Conservation (phyloP, 108 stramenopile genomes). For the Nitzschia sp. region DNA sequence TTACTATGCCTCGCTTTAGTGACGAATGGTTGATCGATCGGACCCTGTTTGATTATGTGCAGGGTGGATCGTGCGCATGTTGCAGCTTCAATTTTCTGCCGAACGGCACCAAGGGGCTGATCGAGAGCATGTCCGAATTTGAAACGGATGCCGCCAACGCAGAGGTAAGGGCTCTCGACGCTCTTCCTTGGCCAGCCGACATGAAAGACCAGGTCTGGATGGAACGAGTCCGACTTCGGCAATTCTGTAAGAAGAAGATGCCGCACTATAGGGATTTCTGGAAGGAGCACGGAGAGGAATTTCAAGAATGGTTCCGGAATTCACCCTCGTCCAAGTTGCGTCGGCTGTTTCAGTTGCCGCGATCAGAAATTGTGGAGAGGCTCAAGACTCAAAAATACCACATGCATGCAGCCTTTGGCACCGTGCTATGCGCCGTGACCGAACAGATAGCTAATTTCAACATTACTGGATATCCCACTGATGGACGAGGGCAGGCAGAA, state of each 20-base stretch:
- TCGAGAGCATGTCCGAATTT: conserved; percentile 77
- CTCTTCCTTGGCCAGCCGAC: conserved; percentile 74
- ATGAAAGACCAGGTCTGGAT: conserved; percentile 87
- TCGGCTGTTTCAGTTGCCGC: conserved; percentile 66
- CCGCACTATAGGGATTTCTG: conserved; percentile 57
- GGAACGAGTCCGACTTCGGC: conserved; percentile 77
- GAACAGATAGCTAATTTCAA: conserved; percentile 69
- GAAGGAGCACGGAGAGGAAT: conserved; percentile 42
- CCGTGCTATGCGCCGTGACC: conserved; percentile 69
- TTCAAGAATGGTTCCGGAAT: conserved; percentile 45
- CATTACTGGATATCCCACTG: conserved; percentile 66
- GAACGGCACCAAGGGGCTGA: conserved; percentile 67
- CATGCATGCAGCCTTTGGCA: conserved; percentile 71
- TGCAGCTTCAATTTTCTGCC: conserved; percentile 73
- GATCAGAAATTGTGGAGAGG: conserved; percentile 63
- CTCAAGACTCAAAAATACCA: conserved; percentile 60
- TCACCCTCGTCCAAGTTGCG: conserved; percentile 25
- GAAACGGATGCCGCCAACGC: conserved; percentile 77
- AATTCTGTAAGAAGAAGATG: conserved; percentile 82
- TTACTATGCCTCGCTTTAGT: conserved; percentile 71
- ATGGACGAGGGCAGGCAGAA: conserved; percentile 69
- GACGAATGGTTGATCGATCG: conserved; percentile 88
- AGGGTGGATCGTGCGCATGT: conserved; percentile 78
- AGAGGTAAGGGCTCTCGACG: conserved; percentile 64
- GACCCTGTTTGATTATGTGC: conserved; percentile 79